These are phyloP conservation scores for Fusarium zealandicum DNA, from an alignment of 2,329 filamentous ascomycete species.

Conservation along the genomic window DNA sequence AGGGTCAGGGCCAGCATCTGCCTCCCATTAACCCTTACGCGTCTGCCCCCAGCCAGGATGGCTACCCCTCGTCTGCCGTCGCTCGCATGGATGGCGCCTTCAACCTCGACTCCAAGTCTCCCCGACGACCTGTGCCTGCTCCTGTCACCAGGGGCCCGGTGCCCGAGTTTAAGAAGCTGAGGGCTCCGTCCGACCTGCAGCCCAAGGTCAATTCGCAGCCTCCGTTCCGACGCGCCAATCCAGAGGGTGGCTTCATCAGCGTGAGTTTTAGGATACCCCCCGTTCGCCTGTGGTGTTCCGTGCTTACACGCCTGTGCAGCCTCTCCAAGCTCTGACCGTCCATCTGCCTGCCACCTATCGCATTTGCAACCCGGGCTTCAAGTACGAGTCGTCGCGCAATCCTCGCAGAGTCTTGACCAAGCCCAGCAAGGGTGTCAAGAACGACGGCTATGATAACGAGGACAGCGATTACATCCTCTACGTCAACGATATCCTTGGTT, in stretches of 20 bases:
- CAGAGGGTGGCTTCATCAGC: conserved; percentile 97
- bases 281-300: background rate
- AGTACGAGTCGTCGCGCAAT: conserved; percentile 98
- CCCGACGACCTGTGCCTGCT: conserved; percentile 59
- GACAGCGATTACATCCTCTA: conserved; percentile 99
- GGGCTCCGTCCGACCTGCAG: conserved; percentile 74
- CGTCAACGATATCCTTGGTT: conserved; percentile 97
- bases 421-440: conserved; percentile 97
- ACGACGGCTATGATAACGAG: conserved; percentile 98
- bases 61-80: conserved; percentile 76
- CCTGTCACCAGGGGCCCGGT: conserved; percentile 70
- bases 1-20: conserved; percentile 67
- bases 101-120: conserved; percentile 63
- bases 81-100: conserved; percentile 74
- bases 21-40: conserved; percentile 76
- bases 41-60: conserved; percentile 64
- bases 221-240: conserved; percentile 89
- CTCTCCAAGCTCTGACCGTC: conserved; percentile 91
- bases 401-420: conserved; percentile 95
- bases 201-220: conserved; percentile 88
- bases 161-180: conserved; percentile 85
- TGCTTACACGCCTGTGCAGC: conserved; percentile 59
- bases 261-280: conserved; percentile 59
- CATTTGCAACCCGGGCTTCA: conserved; percentile 97
- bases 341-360: conserved; percentile 95